Conservation (phyloP, 805 yeast genomes). For the Saturnispora sanitii region DNA sequence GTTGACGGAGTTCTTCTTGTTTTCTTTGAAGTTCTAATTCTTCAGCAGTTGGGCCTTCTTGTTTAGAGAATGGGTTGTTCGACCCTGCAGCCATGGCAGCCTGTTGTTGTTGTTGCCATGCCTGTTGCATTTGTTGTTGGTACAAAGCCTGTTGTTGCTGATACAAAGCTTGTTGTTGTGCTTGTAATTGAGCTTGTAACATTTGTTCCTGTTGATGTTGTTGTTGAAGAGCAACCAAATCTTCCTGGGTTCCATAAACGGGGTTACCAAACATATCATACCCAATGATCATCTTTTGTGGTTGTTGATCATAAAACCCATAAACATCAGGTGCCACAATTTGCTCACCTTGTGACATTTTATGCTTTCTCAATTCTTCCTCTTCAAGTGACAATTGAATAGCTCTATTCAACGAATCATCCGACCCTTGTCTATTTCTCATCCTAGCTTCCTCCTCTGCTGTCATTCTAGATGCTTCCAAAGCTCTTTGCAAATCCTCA, state of each 20-base stretch:
- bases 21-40: slow-evolving; percentile 44
- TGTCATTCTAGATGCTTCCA: slow-evolving; percentile 69
- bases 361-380: slow-evolving; percentile 50
- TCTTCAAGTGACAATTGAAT: slow-evolving; percentile 66
- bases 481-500: slow-evolving; percentile 67
- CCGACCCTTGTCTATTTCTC: slow-evolving; percentile 37
- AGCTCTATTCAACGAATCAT: slow-evolving; percentile 60
- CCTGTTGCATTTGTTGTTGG: slow-evolving; percentile 16
- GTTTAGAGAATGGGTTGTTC: slow-evolving; percentile 30
- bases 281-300: slow-evolving; percentile 25
- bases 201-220: slow-evolving; percentile 15
- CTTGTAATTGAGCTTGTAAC: slow-evolving; percentile 7
- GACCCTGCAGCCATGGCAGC: slow-evolving; percentile 30
- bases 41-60: slow-evolving; percentile 23
- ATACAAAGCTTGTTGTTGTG: slow-evolving; percentile 15
- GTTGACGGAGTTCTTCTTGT: slow-evolving; percentile 28
- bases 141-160: slow-evolving; percentile 14
- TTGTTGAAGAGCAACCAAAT: slow-evolving; percentile 36
- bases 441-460: slow-evolving; percentile 76
- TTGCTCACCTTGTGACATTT: slow-evolving; percentile 40
- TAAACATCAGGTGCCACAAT: slow-evolving; percentile 29
- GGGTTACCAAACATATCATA: slow-evolving; percentile 64
- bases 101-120: slow-evolving; percentile 19
- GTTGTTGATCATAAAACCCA: slow-evolving; percentile 23
- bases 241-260: slow-evolving; percentile 37